A percentile compares a stretch with the other conserved stretches of the same genome.
These are phyloP conservation scores for Alternaria longipes DNA, from an alignment of 2,329 filamentous ascomycete species.

Conservation along the genomic window DNA sequence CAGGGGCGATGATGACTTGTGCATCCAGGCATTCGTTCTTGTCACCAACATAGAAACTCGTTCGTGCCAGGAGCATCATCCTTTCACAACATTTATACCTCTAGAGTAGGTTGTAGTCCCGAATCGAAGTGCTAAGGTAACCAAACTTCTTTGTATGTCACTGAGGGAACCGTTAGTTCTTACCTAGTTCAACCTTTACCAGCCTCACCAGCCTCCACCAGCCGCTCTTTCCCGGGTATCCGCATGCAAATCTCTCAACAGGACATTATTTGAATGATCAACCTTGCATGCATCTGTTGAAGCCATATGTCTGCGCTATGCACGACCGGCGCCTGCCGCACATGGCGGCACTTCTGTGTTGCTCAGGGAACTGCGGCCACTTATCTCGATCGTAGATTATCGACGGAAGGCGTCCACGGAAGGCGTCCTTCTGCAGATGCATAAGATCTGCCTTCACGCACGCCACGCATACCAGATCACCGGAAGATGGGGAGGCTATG, in stretches of 20 bases:
- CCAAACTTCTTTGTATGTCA: background rate
- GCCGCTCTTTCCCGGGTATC: background rate
- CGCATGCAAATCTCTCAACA: background rate
- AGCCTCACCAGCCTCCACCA: background rate
- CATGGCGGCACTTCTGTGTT: background rate
- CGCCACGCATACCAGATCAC: background rate
- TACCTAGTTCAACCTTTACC: background rate
- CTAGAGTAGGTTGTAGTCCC: too few relatives aligned
- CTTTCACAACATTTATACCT: too few relatives aligned
- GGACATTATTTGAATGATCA: background rate
- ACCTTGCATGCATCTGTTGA: conserved; percentile 2
- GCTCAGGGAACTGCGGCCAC: background rate
- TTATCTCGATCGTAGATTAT: background rate
- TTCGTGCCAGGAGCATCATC: too few relatives aligned
- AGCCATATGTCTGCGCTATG: background rate
- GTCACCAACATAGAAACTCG: too few relatives aligned
- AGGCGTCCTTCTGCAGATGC: background rate
- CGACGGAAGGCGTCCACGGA: background rate
- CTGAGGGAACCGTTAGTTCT: background rate
- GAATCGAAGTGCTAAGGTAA: too few relatives aligned
- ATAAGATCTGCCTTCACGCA: background rate
- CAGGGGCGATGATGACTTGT: background rate
- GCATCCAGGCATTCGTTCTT: background rate
- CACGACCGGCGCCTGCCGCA: background rate
- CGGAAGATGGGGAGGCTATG: background rate